Evolutionary conservation across 164 flowering plant species (phyloP).

Genomic region (Nelumbo lutea): DNA sequence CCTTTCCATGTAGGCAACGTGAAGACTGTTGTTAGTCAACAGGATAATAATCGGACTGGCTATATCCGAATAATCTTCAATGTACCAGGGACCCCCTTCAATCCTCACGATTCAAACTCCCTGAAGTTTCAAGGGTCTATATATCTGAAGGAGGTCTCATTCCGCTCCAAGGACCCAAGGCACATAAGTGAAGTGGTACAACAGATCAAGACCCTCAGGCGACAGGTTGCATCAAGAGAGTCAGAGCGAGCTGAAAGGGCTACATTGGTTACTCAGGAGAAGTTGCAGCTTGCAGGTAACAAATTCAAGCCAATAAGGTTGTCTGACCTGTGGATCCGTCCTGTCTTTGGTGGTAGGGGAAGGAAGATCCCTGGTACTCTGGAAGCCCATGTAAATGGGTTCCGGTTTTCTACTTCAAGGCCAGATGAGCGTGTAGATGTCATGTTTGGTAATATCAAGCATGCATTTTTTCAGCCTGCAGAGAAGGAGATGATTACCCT

Average conservation of each 20-base stretch:
- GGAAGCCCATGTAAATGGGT: constrained; percentile 59
- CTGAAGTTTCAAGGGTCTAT: constrained; percentile 53
- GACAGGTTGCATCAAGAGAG: constrained; percentile 73
- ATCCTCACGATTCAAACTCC: constrained; percentile 53
- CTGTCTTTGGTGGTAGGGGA: constrained; percentile 66
- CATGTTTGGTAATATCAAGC: constrained; percentile 55
- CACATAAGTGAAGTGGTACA: constrained; percentile 80
- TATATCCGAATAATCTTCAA: constrained; percentile 76
- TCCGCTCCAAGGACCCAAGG: constrained; percentile 78
- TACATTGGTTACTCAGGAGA: constrained; percentile 81
- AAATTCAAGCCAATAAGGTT: constrained; percentile 63
- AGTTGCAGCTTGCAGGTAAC: constrained; percentile 52
- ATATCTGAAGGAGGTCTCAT: constrained; percentile 78
- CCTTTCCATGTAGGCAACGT: constrained; percentile 78
- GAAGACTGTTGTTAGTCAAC: constrained; percentile 69
- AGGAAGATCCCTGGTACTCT: constrained; percentile 53
- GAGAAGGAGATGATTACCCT: constrained; percentile 65
- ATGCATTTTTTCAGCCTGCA: constrained; percentile 68
- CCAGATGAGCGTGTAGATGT: constrained; percentile 61
- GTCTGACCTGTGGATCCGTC: constrained; percentile 73
- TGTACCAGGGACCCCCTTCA: constrained; percentile 72
- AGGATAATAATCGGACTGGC: constrained; percentile 52
- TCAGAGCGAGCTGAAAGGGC: constrained; percentile 88
- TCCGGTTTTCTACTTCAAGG: constrained; percentile 49
- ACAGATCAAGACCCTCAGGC: constrained; percentile 58